Evolutionary conservation across 495 filamentous ascomycete genomes (phyloP).

Genomic region (Glarea lozoyensis): DNA sequence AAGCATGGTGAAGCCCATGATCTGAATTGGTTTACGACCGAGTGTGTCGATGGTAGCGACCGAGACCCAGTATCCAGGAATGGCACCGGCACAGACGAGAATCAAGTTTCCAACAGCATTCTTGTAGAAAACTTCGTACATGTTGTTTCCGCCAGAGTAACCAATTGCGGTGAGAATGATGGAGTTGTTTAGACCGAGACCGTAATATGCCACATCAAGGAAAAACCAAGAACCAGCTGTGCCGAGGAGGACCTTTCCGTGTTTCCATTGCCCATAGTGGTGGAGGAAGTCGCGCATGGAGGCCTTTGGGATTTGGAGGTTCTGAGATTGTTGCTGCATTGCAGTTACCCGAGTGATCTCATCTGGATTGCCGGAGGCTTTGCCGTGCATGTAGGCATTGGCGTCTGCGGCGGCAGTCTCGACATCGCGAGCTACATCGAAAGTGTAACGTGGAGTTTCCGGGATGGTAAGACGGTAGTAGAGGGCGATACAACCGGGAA

Average conservation of each 20-base stretch:
- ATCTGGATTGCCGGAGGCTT: slow-evolving; percentile 50
- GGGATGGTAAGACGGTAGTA: slow-evolving; percentile 78
- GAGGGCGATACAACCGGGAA: slow-evolving; percentile 66
- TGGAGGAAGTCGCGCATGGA: slow-evolving; percentile 53
- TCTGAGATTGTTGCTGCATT: slow-evolving; percentile 31
- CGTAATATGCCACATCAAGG: slow-evolving; percentile 33
- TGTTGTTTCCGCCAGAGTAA: slow-evolving; percentile 45
- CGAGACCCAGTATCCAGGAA: slow-evolving; percentile 72
- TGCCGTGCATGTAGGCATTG: slow-evolving; percentile 51
- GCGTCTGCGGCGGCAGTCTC: slow-evolving; percentile 57
- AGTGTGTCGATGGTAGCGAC: slow-evolving; percentile 60
- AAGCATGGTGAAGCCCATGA: slow-evolving; percentile 59
- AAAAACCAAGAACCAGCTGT: slow-evolving; percentile 77
- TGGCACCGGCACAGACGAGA: slow-evolving; percentile 63
- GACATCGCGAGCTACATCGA: slow-evolving; percentile 51
- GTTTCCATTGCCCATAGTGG: slow-evolving; percentile 58
- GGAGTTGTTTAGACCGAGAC: slow-evolving; percentile 54
- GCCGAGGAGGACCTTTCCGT: slow-evolving; percentile 62
- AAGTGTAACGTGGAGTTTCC: slow-evolving; percentile 65
- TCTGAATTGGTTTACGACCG: slow-evolving; percentile 61
- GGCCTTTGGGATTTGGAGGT: slow-evolving; percentile 52
- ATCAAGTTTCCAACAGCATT: slow-evolving; percentile 68
- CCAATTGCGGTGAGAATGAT: slow-evolving; percentile 60
- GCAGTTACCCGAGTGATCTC: slow-evolving; percentile 46
- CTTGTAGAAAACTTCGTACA: slow-evolving; percentile 59